A percentile compares a stretch with the other conserved stretches of the same genome.
Conservation (phyloP, 2,329 filamentous ascomycete species). For the Fusarium sp. region DNA sequence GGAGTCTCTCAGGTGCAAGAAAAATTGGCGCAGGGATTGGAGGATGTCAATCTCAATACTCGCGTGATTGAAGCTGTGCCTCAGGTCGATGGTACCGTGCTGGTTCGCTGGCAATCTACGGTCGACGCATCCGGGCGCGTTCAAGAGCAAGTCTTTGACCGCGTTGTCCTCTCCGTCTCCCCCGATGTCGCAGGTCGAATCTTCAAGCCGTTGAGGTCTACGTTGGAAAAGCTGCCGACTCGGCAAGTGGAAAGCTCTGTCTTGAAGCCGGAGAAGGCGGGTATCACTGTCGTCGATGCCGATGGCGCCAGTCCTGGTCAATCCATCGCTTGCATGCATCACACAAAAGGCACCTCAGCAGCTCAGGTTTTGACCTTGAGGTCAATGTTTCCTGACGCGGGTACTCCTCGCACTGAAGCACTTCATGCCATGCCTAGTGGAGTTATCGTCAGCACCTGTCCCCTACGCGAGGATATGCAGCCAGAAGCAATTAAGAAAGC, state of each 20-base stretch:
- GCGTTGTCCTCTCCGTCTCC: slow-evolving; percentile 66
- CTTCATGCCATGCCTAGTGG: slow-evolving; percentile 65
- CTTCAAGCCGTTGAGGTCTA: slow-evolving; percentile 57
- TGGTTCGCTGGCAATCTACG: slow-evolving; percentile 53
- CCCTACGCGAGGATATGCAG: slow-evolving; percentile 55
- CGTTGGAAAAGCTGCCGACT: slow-evolving; percentile 61
- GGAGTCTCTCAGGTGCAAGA: slow-evolving; percentile 64
- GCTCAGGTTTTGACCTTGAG: slow-evolving; percentile 54
- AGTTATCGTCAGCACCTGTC: slow-evolving; percentile 65
- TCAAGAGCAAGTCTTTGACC: slow-evolving; percentile 59
- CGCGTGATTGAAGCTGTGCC: slow-evolving; percentile 54
- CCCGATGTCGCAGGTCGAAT: slow-evolving; percentile 64
- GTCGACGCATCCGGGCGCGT: slow-evolving; percentile 18
- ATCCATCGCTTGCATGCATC: slow-evolving; percentile 46
- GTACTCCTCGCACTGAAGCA: slow-evolving; percentile 59
- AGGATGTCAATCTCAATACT: slow-evolving; percentile 55
- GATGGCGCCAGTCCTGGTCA: neutral
- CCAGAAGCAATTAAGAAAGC: slow-evolving; percentile 58
- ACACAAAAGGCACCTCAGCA: slow-evolving; percentile 38
- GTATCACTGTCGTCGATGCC: slow-evolving; percentile 15
- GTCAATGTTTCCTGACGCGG: slow-evolving; percentile 49
- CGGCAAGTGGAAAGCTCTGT: slow-evolving; percentile 62
- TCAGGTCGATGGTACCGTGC: slow-evolving; percentile 21
- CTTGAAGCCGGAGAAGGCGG: slow-evolving; percentile 33
- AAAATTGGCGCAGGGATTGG: slow-evolving; percentile 56